These are phyloP conservation scores for Apiosordaria backusii DNA, from an alignment of 495 filamentous ascomycete species.

Conservation along the genomic window DNA sequence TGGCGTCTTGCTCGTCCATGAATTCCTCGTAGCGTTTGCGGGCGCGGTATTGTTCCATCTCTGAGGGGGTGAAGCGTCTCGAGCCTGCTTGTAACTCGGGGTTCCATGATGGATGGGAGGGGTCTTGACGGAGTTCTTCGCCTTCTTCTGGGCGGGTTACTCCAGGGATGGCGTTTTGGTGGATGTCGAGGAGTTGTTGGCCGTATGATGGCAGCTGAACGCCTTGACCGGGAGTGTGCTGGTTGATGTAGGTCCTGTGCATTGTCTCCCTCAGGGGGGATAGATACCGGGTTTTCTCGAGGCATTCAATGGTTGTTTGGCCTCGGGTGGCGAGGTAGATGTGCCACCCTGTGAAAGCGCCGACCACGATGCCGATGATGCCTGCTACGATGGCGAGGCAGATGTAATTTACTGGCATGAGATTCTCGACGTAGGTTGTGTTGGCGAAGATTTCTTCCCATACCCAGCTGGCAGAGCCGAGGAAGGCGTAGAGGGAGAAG, in stretches of 20 bases:
- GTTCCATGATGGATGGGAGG: constrained; percentile 7
- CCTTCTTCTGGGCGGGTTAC: constrained; percentile 78
- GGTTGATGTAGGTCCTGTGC: constrained; percentile 56
- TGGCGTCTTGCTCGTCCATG: constrained; percentile 79
- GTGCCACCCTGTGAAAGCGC: constrained; percentile 92
- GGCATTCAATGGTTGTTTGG: constrained; percentile 88
- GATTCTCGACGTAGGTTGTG: constrained; percentile 55
- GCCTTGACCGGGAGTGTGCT: constrained; percentile 45
- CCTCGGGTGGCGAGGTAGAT: constrained; percentile 71
- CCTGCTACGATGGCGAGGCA: constrained; percentile 80
- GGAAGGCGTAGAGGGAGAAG: constrained; percentile 81
- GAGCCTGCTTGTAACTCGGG: constrained; percentile 47
- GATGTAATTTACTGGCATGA: constrained; percentile 88
- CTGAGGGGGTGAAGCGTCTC: constrained; percentile 58
- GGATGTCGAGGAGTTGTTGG: constrained; percentile 73
- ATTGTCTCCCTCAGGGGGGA: constrained; percentile 69
- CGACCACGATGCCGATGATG: constrained; percentile 84
- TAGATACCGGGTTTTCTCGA: constrained; percentile 92
- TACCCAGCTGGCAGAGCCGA: constrained; percentile 68
- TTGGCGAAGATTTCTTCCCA: constrained; percentile 73
- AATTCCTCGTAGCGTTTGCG: constrained; percentile 80
- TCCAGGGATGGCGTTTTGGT: constrained; percentile 78
- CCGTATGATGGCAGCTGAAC: constrained; percentile 60
- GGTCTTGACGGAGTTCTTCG: constrained; percentile 47
- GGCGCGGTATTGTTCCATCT: constrained; percentile 65